Percentiles rank a stretch among this genome's conserved stretches.
Conservation (phyloP, 2,329 filamentous ascomycete species). For the Didymella pinodella region DNA sequence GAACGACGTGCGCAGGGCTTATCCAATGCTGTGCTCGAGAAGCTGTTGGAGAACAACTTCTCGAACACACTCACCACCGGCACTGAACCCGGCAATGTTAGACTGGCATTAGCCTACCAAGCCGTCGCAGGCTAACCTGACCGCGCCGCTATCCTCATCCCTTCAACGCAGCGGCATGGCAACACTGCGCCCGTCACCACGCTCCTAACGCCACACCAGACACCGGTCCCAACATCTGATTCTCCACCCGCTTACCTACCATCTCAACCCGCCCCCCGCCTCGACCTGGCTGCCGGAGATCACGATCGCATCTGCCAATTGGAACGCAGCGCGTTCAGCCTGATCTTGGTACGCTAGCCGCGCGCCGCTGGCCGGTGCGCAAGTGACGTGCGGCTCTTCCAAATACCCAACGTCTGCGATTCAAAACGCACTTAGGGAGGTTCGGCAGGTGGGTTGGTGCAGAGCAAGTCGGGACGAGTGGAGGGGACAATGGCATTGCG, state of each 20-base stretch:
- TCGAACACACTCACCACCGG: too few species aligned
- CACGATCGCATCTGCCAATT: background rate
- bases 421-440: background rate
- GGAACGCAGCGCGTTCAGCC: background rate
- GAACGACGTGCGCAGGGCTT: too few species aligned
- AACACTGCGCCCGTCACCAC: background rate
- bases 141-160: too few species aligned
- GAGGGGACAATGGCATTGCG: background rate
- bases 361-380: slow-evolving; percentile 5
- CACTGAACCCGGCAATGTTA: too few species aligned
- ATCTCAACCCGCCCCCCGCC: background rate
- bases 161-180: background rate
- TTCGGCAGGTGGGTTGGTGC: background rate
- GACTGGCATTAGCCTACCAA: too few species aligned
- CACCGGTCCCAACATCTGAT: background rate
- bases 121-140: too few species aligned
- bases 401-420: background rate
- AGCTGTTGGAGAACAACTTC: too few species aligned
- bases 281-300: slow-evolving; percentile 12
- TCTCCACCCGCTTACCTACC: background rate
- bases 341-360: slow-evolving; percentile 15
- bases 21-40: too few species aligned
- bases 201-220: background rate
- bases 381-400: slow-evolving; percentile 14
- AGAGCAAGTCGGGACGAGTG: background rate